Conservation (phyloP, 345 rosid species). For the Aegle marmelos region DNA sequence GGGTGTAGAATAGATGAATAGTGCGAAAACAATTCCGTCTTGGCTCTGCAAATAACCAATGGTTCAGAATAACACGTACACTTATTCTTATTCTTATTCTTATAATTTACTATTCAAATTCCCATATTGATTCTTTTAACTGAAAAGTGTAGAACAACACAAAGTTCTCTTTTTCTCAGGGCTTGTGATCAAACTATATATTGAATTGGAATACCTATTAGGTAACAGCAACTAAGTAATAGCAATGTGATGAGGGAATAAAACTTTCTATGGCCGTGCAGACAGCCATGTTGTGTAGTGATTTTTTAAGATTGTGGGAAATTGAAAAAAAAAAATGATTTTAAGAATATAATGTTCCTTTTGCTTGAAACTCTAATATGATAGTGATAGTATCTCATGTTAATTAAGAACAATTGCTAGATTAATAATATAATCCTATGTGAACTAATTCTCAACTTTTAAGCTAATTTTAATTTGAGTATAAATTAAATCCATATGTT, state of each 20-base stretch:
- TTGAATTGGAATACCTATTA: background rate
- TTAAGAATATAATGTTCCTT: background rate
- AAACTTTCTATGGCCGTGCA: background rate
- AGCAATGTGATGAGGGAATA: background rate
- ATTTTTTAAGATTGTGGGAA: slow-evolving; percentile 1
- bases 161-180: background rate
- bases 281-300: background rate
- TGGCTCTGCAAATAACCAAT: background rate
- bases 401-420: too few relatives aligned
- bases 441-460: too few relatives aligned
- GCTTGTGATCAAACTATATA: background rate
- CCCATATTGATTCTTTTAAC: background rate
- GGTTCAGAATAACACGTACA: background rate
- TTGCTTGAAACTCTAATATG: slow-evolving; percentile 10
- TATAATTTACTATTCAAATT: background rate
- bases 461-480: too few relatives aligned
- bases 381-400: too few relatives aligned
- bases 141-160: background rate
- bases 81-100: background rate
- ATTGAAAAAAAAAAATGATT: background rate
- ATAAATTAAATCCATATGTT: too few relatives aligned
- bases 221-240: background rate
- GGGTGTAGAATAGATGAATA: background rate
- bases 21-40: background rate
- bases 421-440: too few relatives aligned